phyloP scores from a whole-genome alignment of 768 basidiomycete species.

The Royoungia palumana region DNA sequence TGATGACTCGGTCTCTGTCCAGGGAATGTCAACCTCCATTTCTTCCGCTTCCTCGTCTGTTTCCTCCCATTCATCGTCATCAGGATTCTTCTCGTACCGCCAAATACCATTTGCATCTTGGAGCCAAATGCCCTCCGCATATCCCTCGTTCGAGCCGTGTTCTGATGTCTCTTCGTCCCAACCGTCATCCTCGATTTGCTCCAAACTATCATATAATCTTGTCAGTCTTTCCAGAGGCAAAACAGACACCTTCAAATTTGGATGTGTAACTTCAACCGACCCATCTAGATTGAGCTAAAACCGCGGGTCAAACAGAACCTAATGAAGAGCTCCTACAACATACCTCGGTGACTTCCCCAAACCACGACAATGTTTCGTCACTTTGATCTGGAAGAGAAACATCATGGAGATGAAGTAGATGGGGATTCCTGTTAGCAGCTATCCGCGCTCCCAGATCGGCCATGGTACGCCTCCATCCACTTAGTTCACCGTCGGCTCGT shows the following conservation, averaged over 20 bases:
- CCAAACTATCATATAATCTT: constrained; percentile 75
- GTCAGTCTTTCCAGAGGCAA: constrained; percentile 70
- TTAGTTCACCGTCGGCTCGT: constrained; percentile 46
- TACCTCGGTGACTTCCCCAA: constrained; percentile 82
- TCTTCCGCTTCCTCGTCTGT: constrained; percentile 32
- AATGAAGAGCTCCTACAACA: constrained; percentile 18
- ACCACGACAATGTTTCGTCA: constrained; percentile 61
- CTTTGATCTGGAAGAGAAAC: constrained; percentile 41
- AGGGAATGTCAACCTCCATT: constrained; percentile 37
- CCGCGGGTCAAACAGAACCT: constrained; percentile 6
- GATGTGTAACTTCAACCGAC: constrained; percentile 66
- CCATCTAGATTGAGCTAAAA: constrained; percentile 71
- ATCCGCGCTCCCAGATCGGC: constrained; percentile 59
- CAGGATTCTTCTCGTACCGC: constrained; percentile 30
- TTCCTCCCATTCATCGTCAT: constrained; percentile 42
- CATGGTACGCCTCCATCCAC: constrained; percentile 74
- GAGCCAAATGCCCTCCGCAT: constrained; percentile 40
- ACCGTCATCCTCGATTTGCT: constrained; percentile 70
- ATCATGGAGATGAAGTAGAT: constrained; percentile 36
- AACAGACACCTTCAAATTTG: constrained; percentile 45
- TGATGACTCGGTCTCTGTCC: constrained; percentile 24
- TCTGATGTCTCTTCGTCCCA: constrained; percentile 44
- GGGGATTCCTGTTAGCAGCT: constrained; percentile 44
- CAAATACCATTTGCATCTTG: constrained; percentile 40
- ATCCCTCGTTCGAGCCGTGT: constrained; percentile 38